These are phyloP conservation scores for Stevia rebaudiana DNA, from an alignment of 140 eudicot genomes.

Conservation along the genomic window DNA sequence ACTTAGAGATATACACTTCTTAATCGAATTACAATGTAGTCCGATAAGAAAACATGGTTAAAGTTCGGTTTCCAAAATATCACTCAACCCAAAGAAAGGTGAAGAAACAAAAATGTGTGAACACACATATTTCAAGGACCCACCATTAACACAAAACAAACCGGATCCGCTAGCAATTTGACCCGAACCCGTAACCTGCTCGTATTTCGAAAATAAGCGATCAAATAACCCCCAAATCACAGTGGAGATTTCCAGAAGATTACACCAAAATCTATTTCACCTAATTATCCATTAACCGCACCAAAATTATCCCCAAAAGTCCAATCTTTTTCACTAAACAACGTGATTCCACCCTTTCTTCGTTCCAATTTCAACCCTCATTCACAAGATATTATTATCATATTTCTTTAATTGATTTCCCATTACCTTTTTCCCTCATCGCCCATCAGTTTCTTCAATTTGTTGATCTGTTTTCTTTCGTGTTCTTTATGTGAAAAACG, in stretches of 20 bases:
- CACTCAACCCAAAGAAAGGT: no score
- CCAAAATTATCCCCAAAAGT: slow-evolving; percentile 15
- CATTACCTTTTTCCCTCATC: slow-evolving; percentile 31
- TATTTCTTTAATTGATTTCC: slow-evolving; percentile 25
- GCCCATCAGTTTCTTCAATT: slow-evolving; percentile 64
- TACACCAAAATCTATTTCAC: slow-evolving; percentile 28
- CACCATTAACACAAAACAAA: slow-evolving; percentile 25
- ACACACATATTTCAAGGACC: slow-evolving; percentile 12
- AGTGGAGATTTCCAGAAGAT: slow-evolving; percentile 11
- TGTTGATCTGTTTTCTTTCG: slow-evolving; percentile 70
- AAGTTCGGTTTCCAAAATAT: no score
- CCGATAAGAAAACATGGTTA: no score
- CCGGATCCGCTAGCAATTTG: slow-evolving; percentile 25
- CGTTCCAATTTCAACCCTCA: slow-evolving; percentile 14
- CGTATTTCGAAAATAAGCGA: slow-evolving; percentile 4
- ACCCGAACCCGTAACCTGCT: slow-evolving; percentile 30
- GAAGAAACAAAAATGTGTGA: not conserved
- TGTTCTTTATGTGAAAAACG: slow-evolving; percentile 18
- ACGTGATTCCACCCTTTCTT: slow-evolving; percentile 14
- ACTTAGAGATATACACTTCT: no score
- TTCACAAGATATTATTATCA: slow-evolving; percentile 6
- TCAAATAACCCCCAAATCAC: not conserved
- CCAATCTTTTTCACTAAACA: slow-evolving; percentile 28
- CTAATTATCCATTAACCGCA: slow-evolving; percentile 32
- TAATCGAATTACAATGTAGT: no score